Base-by-base conservation (phyloP, 176 grass and related monocot genomes). In the Oryza punctata region DNA sequence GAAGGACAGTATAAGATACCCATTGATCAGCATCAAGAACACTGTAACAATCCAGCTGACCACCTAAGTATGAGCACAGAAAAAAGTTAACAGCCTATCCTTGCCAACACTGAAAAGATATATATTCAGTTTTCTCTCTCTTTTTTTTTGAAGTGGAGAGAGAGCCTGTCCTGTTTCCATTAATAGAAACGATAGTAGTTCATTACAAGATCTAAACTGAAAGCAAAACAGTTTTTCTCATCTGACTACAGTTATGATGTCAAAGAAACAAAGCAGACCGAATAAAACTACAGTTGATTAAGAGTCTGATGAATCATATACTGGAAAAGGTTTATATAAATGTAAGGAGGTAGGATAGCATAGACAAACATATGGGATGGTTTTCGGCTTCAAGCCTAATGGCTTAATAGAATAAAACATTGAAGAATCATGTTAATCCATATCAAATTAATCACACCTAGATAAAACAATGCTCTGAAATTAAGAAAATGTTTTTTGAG, bases 11-110 rank as follows among this genome's bases (percentile, higher is more conserved):
- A 98, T 86, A 75, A 98, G 92, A 76, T 95, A 98, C 23, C 92
- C 95, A 59, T 98, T 98, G 88, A 98, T 95, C 75, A 92, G 85
- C 78, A 98, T 98, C 65, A 98, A 82, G 85, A 98, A 93, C 10
- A 77, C 72, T 6, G 90, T 91, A n/a, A 98, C 87, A 72, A 93
- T 85, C 95, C 95, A 98, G 65, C 88, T 93, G 46, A 98, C 66
- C 61, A 89, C 95, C 95, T 98, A 67, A 40, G 65, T 16, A 77
- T 88, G 67, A 90, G 46, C 6, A 72, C 3, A 82, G 83, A 81
- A 19, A 1, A 1, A 37, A 45, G 4, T 78, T 65, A 70, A 45
- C 67, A 8, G 10, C 19, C 24, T 63, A 63, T 63, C 80, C 49
- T 78, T 14, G 35, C 37, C 33, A 30, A 12, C 63, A 28, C 59